Conservation (phyloP, 176 grass and related monocot genomes). For the Otatea glauca region DNA sequence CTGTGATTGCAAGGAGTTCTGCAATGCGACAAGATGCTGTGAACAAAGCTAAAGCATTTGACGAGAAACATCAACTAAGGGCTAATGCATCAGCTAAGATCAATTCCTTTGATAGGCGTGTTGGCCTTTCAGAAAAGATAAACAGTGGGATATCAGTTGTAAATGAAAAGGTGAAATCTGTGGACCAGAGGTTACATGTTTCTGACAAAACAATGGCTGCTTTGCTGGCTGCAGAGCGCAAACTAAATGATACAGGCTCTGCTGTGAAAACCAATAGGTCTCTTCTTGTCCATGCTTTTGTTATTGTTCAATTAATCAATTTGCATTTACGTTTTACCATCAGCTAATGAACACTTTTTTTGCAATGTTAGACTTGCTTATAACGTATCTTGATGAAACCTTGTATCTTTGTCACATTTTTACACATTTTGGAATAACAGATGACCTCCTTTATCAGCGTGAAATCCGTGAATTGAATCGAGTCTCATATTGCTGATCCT, state of each 20-base stretch:
- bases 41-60: slow-evolving; percentile 96
- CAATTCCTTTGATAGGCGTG: slow-evolving; percentile 83
- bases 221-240: slow-evolving; percentile 81
- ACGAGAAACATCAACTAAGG: slow-evolving; percentile 81
- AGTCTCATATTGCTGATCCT: slow-evolving; percentile 37
- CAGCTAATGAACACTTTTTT: not conserved
- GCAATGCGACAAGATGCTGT: slow-evolving; percentile 90
- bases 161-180: slow-evolving; percentile 91
- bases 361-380: not conserved
- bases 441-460: not conserved
- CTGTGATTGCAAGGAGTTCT: slow-evolving; percentile 78
- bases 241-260: slow-evolving; percentile 88
- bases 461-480: not conserved
- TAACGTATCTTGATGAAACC: not conserved
- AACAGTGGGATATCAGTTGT: slow-evolving; percentile 81
- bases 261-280: slow-evolving; percentile 95
- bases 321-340: slow-evolving; percentile 32
- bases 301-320: slow-evolving; percentile 15
- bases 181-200: slow-evolving; percentile 87
- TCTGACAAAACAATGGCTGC: slow-evolving; percentile 95
- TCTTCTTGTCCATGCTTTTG: slow-evolving; percentile 33
- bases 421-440: not conserved
- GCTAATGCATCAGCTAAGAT: slow-evolving; percentile 81
- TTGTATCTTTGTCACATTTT: not conserved
- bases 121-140: slow-evolving; percentile 88